These are phyloP conservation scores for Diaporthe vaccinii DNA, from an alignment of 2,329 filamentous ascomycete species.

Conservation along the genomic window DNA sequence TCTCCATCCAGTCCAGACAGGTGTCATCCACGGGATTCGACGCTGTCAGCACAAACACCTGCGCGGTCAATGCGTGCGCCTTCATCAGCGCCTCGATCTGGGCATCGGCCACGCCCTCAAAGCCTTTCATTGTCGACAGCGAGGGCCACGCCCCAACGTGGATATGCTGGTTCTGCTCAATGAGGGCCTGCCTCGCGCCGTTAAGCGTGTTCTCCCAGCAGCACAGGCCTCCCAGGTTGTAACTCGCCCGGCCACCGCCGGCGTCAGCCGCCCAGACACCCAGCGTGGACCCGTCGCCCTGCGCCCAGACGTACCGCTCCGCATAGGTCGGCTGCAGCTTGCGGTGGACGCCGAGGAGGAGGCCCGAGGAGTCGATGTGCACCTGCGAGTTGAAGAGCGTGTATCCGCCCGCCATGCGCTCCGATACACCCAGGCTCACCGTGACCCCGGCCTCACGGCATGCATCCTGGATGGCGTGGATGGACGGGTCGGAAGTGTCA, in stretches of 20 bases:
- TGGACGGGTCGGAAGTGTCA: constrained; percentile 36
- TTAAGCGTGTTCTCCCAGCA: constrained; percentile 52
- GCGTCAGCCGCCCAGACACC: constrained; percentile 41
- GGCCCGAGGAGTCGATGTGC: constrained; percentile 46
- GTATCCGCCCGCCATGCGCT: constrained; percentile 45
- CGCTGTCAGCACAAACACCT: constrained; percentile 58
- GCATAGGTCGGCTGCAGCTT: constrained; percentile 51
- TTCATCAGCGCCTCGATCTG: constrained; percentile 63
- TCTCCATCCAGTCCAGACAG: constrained; percentile 55
- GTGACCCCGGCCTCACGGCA: constrained; percentile 43
- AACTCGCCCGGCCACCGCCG: background rate
- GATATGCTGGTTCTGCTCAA: constrained; percentile 48
- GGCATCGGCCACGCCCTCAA: constrained; percentile 55
- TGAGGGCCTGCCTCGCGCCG: constrained; percentile 49
- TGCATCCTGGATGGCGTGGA: constrained; percentile 42
- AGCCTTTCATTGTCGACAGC: constrained; percentile 50
- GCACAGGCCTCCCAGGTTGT: constrained; percentile 48
- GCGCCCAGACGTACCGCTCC: constrained; percentile 49
- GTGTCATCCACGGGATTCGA: constrained; percentile 57
- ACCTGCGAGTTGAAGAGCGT: constrained; percentile 50
- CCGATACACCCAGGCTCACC: constrained; percentile 46
- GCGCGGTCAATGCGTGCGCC: constrained; percentile 58
- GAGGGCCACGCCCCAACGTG: constrained; percentile 50
- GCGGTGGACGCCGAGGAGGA: constrained; percentile 48
- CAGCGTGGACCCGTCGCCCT: constrained; percentile 48